Evolutionary conservation across 495 filamentous ascomycete species (phyloP).

Genomic region (Letharia lupina): DNA sequence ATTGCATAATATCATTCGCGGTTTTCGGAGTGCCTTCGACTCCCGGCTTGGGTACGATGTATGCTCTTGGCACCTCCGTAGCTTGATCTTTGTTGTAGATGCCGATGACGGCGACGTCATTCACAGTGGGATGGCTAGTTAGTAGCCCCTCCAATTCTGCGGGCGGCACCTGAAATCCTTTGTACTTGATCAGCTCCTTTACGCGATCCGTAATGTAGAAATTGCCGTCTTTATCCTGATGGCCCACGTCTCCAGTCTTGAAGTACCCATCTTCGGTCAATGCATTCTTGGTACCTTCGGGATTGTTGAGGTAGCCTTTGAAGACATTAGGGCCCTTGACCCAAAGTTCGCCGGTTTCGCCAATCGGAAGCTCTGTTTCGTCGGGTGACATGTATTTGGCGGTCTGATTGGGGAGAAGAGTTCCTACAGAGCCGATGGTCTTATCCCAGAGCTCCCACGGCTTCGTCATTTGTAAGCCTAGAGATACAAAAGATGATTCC

Average conservation of each 20-base stretch:
- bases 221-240: conserved; percentile 51
- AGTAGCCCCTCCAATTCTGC: conserved; percentile 82
- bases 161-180: conserved; percentile 77
- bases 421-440: conserved; percentile 72
- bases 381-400: conserved; percentile 69
- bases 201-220: conserved; percentile 76
- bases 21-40: conserved; percentile 44
- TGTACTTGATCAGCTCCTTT: conserved; percentile 87
- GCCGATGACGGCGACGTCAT: conserved; percentile 79
- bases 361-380: conserved; percentile 49
- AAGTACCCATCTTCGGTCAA: conserved; percentile 53
- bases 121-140: conserved; percentile 59
- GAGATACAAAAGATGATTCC: conserved; percentile 36
- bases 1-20: conserved; percentile 53
- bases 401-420: conserved; percentile 69
- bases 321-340: conserved; percentile 55
- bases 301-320: conserved; percentile 66
- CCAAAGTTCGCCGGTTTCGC: conserved; percentile 60
- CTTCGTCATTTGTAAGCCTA: conserved; percentile 30
- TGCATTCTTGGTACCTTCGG: conserved; percentile 56
- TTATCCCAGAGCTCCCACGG: conserved; percentile 69
- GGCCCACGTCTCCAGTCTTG: conserved; percentile 58
- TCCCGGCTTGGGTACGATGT: conserved; percentile 58
- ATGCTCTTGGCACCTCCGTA: conserved; percentile 78
- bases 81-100: conserved; percentile 61